phyloP scores from a whole-genome alignment of 1,284 basidiomycete genomes.

The Ganoderma boninense region DNA sequence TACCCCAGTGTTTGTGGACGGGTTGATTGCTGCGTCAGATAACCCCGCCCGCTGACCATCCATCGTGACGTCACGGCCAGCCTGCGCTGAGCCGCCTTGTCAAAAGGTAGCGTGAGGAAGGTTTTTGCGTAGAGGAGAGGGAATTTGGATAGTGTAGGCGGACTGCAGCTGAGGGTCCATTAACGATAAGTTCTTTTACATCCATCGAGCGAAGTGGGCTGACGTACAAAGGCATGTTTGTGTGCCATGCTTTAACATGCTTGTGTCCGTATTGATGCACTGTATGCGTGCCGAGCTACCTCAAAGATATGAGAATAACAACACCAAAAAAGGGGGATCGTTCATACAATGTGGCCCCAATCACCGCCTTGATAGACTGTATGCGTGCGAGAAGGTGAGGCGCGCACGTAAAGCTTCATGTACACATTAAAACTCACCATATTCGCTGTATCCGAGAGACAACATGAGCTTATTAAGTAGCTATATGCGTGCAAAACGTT shows the following conservation, averaged over 20 bases:
- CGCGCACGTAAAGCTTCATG: not conserved
- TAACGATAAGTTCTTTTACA: too few relatives aligned
- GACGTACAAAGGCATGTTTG: conserved; percentile 22
- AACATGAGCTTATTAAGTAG: conserved; percentile 35
- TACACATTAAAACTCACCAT: conserved; percentile 23
- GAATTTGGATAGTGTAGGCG: not conserved
- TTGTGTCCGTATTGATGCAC: conserved; percentile 27
- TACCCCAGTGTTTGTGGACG: conserved; percentile 68
- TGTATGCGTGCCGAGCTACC: conserved; percentile 34
- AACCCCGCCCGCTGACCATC: conserved; percentile 46
- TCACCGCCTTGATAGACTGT: conserved; percentile 4
- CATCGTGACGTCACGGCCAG: not conserved
- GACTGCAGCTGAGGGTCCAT: not conserved
- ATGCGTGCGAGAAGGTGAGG: not conserved
- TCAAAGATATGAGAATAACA: not conserved
- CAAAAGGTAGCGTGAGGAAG: not conserved
- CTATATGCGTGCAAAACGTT: conserved; percentile 9
- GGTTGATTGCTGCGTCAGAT: conserved; percentile 51
- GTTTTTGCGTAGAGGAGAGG: not conserved
- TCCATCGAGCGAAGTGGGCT: not conserved
- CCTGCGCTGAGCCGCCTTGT: not conserved
- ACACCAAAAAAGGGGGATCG: not conserved
- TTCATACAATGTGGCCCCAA: not conserved
- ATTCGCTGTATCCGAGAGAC: conserved; percentile 35
- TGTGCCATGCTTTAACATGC: conserved; percentile 35